These are phyloP conservation scores for Auriscalpium microsporum DNA, from an alignment of 768 basidiomycete genomes.

Conservation along the genomic window DNA sequence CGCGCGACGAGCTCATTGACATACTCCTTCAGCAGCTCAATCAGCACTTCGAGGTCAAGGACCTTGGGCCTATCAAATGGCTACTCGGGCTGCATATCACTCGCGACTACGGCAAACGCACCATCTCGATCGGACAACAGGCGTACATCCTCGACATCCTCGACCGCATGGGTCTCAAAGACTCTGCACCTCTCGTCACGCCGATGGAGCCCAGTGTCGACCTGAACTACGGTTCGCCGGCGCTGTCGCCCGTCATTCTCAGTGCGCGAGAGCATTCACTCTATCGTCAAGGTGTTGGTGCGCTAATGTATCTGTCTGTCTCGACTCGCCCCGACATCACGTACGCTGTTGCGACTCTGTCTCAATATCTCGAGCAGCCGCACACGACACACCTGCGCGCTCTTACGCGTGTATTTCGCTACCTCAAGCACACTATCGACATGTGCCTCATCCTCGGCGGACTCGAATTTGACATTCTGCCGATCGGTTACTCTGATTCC, in stretches of 20 bases:
- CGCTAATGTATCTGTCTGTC: slow-evolving; percentile 26
- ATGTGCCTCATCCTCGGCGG: background rate
- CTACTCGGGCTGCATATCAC: slow-evolving; percentile 16
- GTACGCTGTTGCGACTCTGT: slow-evolving; percentile 16
- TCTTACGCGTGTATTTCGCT: background rate
- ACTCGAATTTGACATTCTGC: background rate
- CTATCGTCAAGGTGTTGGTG: slow-evolving; percentile 23
- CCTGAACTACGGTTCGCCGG: background rate
- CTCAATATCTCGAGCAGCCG: background rate
- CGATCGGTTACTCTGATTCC: background rate
- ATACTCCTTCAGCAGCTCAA: background rate
- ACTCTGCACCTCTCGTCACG: slow-evolving; percentile 2
- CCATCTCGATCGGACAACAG: slow-evolving; percentile 10
- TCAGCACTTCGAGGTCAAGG: background rate
- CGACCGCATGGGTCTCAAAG: slow-evolving; percentile 5
- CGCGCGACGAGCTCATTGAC: background rate
- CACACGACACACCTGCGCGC: background rate
- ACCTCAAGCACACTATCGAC: background rate
- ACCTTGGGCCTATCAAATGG: background rate
- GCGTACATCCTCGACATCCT: slow-evolving; percentile 17
- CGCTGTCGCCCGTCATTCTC: slow-evolving; percentile 5
- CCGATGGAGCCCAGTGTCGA: slow-evolving; percentile 4
- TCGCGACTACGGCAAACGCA: slow-evolving; percentile 13
- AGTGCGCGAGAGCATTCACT: slow-evolving; percentile 19
- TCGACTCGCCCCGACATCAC: slow-evolving; percentile 28